Percentiles rank a stretch among this genome's conserved stretches.
Conservation (phyloP, 2,329 filamentous ascomycete genomes). For the Ambrosiella xylebori region DNA sequence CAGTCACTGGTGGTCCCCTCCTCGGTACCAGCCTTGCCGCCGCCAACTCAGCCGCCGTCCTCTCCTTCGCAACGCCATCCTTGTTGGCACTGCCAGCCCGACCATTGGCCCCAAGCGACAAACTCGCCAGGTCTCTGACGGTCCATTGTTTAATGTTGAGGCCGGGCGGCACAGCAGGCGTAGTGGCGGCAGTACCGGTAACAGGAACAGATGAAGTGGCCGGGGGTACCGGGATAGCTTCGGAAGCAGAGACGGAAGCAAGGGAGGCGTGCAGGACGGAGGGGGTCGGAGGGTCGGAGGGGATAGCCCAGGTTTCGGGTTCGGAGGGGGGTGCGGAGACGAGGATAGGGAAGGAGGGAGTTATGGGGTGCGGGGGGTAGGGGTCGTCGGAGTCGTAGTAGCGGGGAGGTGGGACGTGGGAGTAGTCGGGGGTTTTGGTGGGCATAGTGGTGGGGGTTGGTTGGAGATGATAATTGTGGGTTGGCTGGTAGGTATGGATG, state of each 20-base stretch:
- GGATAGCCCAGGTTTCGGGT: conserved; percentile 9
- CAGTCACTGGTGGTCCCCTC: conserved; percentile 29
- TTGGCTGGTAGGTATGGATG: not conserved
- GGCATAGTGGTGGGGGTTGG: not conserved
- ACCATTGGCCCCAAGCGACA: conserved; percentile 39
- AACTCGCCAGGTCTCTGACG: conserved; percentile 35
- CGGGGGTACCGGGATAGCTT: not conserved
- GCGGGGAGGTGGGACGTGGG: not conserved
- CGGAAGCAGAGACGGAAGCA: not conserved
- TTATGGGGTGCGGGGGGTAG: not conserved
- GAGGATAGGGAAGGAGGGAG: not conserved
- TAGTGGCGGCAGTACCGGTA: conserved; percentile 9
- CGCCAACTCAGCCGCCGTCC: conserved; percentile 1
- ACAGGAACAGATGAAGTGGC: not conserved
- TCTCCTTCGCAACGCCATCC: conserved; percentile 54
- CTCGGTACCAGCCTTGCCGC: conserved; percentile 19
- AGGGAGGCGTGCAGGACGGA: not conserved
- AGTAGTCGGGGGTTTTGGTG: not conserved
- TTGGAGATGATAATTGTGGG: not conserved
- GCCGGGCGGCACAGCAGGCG: too few species aligned
- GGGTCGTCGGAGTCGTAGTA: conserved; percentile 2
- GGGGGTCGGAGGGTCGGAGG: conserved; percentile 10
- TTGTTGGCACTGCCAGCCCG: conserved; percentile 43
- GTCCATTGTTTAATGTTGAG: conserved; percentile 54
- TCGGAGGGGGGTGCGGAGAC: not conserved